These are phyloP conservation scores for Keqinozyma sinolaborantium DNA, from an alignment of 1,139 yeast genomes.

Conservation along the genomic window DNA sequence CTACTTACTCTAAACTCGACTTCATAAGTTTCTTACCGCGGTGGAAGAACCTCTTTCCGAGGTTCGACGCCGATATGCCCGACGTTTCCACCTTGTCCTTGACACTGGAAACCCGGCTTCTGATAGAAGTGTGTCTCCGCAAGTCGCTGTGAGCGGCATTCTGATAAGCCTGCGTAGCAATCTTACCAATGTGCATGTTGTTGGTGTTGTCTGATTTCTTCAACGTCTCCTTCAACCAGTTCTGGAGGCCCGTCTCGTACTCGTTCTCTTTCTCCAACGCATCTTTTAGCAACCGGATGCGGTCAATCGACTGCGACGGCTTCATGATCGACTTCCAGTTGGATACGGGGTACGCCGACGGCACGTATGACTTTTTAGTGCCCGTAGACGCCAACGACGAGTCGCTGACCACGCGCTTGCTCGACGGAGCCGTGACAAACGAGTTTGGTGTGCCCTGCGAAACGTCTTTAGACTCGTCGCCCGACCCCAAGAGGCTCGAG, in stretches of 20 bases:
- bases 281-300: conserved; percentile 37
- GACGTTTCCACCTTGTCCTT: conserved; percentile 43
- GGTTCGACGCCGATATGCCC: conserved; percentile 38
- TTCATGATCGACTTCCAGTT: conserved; percentile 45
- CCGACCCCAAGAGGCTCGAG: conserved; percentile 16
- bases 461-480: neutral
- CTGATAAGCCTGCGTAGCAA: conserved; percentile 45
- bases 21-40: conserved; percentile 41
- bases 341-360: conserved; percentile 30
- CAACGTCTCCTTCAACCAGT: conserved; percentile 44
- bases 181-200: conserved; percentile 41
- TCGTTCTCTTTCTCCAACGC: conserved; percentile 39
- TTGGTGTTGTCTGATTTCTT: conserved; percentile 31
- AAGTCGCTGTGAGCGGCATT: conserved; percentile 45
- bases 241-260: conserved; percentile 43
- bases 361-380: conserved; percentile 11
- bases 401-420: conserved; percentile 8
- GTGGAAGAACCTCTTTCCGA: conserved; percentile 41
- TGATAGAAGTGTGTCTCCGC: conserved; percentile 38
- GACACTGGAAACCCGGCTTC: conserved; percentile 41
- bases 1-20: conserved; percentile 8
- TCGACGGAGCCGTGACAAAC: conserved; percentile 1
- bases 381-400: conserved; percentile 5
- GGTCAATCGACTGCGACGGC: conserved; percentile 38
- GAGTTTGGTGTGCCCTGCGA: neutral